Conservation (phyloP, 805 yeast genomes). For the Barnettozyma salicaria region DNA sequence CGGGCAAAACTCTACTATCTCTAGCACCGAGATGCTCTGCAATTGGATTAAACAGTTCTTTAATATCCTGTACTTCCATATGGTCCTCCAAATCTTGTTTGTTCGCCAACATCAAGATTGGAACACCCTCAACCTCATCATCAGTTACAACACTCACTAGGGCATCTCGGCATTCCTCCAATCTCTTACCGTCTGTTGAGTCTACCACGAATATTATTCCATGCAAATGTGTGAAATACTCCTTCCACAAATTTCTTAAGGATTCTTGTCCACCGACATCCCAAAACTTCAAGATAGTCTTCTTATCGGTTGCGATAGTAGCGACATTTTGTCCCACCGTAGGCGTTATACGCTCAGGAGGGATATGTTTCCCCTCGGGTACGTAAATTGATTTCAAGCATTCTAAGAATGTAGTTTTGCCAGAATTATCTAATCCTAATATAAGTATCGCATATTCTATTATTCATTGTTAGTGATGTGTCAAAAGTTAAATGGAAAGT, state of each 20-base stretch:
- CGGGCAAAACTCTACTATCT: constrained; percentile 84
- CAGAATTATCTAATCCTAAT: constrained; percentile 92
- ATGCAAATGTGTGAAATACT: constrained; percentile 80
- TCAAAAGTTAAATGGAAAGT: not conserved
- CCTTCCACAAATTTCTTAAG: constrained; percentile 80
- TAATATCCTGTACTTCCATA: constrained; percentile 70
- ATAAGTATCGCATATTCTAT: constrained; percentile 69
- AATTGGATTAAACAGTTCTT: constrained; percentile 75
- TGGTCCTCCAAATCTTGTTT: constrained; percentile 78
- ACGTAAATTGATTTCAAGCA: constrained; percentile 52
- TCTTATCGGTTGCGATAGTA: constrained; percentile 32
- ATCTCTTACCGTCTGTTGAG: constrained; percentile 76
- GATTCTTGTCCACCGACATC: constrained; percentile 94
- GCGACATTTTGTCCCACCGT: constrained; percentile 90
- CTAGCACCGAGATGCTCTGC: constrained; percentile 85
- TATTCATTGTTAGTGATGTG: not conserved
- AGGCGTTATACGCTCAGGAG: constrained; percentile 68
- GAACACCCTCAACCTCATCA: constrained; percentile 69
- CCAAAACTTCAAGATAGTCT: constrained; percentile 68
- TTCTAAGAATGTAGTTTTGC: constrained; percentile 81
- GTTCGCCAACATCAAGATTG: constrained; percentile 90
- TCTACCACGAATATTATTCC: constrained; percentile 91
- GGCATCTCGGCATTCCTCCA: constrained; percentile 74
- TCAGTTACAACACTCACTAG: constrained; percentile 49
- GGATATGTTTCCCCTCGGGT: constrained; percentile 38